These are phyloP conservation scores for Aspergillus spinulosporus DNA, from an alignment of 2,329 filamentous ascomycete species.

Conservation along the genomic window DNA sequence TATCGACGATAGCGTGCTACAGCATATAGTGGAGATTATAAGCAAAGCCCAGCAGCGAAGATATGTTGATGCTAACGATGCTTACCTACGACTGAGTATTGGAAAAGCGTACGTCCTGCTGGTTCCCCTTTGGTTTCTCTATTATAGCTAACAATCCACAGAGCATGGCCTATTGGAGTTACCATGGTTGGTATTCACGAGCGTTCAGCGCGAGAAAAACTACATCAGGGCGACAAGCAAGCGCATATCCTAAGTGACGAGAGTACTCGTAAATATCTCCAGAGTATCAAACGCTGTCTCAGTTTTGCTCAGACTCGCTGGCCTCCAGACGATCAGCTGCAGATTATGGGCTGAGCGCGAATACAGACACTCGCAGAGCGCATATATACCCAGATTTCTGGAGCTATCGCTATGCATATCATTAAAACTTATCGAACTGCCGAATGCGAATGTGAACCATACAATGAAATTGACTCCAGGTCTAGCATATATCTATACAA, in stretches of 20 bases:
- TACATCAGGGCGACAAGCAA: conserved; percentile 74
- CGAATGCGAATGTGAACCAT: conserved; percentile 10
- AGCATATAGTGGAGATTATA: conserved; percentile 87
- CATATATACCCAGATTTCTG: conserved; percentile 4
- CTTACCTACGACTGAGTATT: conserved; percentile 88
- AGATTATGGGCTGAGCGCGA: conserved; percentile 77
- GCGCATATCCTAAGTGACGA: conserved; percentile 98
- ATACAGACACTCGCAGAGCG: not conserved
- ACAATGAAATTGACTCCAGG: conserved; percentile 2
- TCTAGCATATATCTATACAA: conserved; percentile 17
- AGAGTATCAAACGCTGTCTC: conserved; percentile 95
- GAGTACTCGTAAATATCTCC: conserved; percentile 88
- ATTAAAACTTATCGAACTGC: not conserved
- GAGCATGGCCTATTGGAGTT: conserved; percentile 96
- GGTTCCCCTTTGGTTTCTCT: not conserved
- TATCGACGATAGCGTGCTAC: conserved; percentile 74
- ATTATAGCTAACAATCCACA: conserved; percentile 28
- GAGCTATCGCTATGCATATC: not conserved
- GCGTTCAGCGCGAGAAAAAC: conserved; percentile 88
- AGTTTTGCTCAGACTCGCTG: conserved; percentile 96
- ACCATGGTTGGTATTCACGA: conserved; percentile 99
- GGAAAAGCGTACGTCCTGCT: conserved; percentile 67
- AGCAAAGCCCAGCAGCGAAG: conserved; percentile 82
- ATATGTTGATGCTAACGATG: conserved; percentile 96
- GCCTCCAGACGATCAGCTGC: conserved; percentile 87